Evolutionary conservation across 345 rosid species (phyloP), one percentile per base, ranked within the genome.

Genomic region (Bruguiera gymnorhiza): DNA sequence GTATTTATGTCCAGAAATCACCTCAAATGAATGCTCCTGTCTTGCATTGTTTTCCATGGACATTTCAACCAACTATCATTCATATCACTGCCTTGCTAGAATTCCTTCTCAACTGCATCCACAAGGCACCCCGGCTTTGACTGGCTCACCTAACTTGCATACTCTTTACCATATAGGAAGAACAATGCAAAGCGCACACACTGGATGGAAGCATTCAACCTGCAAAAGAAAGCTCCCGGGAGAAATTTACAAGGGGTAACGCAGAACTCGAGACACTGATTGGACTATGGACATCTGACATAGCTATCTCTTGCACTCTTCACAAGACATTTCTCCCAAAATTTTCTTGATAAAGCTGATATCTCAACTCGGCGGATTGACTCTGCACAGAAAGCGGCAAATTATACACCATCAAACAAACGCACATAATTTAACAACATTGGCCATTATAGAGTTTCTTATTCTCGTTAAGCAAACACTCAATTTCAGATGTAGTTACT

Each of bases 1-100:
- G 63, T 74, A 83, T 77, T 79, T 63, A 78, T 86, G 85, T 83
- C 90, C 89, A 83, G 83, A 70, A 70, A 70, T 75, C 70, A 67
- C 80, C 72, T 76, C 75, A 61, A 68, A 63, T 66, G 52, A 74
- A 76, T 67, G 75, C 76, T 65, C 75, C 81, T 39, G 73, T 61
- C 77, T 57, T 74, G 68, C 64, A 68, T 75, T 36, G 70, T 71
- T 60, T 73, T 71, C 76, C 66, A 36, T 13, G 61, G 70, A 72
- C 54, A 36, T 68, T 62, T 46, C 66, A 23, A 65, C 58, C 36
- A 61, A 39, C 26, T 32, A 71, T 26, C 27, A 64, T 23, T 67
- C 70, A 65, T 48, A 55, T 62, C 27, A 60, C 68, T 50, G 65
- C 78, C 76, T 76, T 73, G 5, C 20, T 65, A 57, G 63, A 59